A percentile compares a stretch with the other conserved stretches of the same genome.
Conservation (phyloP, 192 early-diverging fungal species). For the Coemansia sp. region DNA sequence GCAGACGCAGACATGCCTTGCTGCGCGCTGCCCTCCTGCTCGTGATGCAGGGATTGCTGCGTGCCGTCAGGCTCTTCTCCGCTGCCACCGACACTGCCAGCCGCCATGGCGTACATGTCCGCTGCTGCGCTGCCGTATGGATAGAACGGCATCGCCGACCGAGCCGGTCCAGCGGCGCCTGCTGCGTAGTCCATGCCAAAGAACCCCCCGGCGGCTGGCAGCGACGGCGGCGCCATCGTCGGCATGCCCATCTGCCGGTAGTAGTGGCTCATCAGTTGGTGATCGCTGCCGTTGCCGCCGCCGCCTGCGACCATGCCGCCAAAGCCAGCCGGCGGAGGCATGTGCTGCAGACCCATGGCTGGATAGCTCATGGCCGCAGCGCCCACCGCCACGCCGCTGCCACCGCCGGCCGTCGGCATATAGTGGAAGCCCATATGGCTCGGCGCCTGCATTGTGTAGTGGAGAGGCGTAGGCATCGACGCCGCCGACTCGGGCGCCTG, state of each 20-base stretch:
- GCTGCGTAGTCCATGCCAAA: conserved; percentile 14
- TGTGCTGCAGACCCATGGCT: conserved; percentile 4
- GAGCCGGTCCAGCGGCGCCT: neutral
- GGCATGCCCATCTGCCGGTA: conserved; percentile 4
- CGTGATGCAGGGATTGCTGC: conserved; percentile 2
- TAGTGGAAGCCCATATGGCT: conserved; percentile 21
- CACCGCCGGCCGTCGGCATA: conserved; percentile 5
- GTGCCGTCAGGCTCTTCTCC: neutral
- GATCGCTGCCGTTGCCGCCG: neutral
- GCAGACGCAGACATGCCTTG: no score
- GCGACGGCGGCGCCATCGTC: neutral
- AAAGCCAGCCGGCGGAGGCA: conserved; percentile 19
- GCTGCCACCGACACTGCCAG: neutral
- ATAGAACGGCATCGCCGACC: conserved; percentile 13
- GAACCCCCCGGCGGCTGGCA: conserved; percentile 12
- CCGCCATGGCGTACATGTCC: neutral
- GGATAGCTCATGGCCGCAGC: conserved; percentile 44
- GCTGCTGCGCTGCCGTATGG: conserved; percentile 10
- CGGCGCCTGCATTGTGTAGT: neutral
- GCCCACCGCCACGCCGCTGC: neutral
- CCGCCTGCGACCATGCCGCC: conserved; percentile 42
- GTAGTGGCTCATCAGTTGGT: conserved; percentile 3
- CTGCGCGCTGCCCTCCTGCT: no score
- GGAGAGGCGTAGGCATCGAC: conserved; percentile 16
- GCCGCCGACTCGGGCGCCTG: neutral